These are phyloP conservation scores for Phylloporus rhodoxanthus DNA, from an alignment of 768 basidiomycete species.

Conservation along the genomic window DNA sequence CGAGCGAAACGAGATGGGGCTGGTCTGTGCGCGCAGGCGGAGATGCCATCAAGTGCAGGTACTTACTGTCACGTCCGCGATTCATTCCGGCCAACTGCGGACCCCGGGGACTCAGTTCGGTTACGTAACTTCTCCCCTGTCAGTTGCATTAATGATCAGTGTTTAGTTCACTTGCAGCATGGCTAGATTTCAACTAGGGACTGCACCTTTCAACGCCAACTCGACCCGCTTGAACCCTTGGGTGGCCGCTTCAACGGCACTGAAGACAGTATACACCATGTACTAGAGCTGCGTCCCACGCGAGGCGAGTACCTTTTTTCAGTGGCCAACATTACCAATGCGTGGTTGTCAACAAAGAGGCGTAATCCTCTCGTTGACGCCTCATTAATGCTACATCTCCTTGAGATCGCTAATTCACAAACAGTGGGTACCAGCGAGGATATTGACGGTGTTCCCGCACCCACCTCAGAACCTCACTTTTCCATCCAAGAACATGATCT, in stretches of 20 bases:
- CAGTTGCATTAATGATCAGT: too few species aligned
- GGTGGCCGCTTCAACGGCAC: not conserved
- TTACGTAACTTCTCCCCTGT: too few species aligned
- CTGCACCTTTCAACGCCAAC: too few species aligned
- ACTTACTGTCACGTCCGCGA: not conserved
- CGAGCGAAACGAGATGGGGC: conserved; percentile 67
- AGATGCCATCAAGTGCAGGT: conserved; percentile 18
- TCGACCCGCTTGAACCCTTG: too few species aligned
- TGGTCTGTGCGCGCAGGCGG: conserved; percentile 32
- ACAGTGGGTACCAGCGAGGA: too few species aligned
- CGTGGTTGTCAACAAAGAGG: conserved; percentile 2
- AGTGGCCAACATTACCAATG: not conserved
- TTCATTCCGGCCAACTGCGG: too few species aligned
- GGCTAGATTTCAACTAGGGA: too few species aligned
- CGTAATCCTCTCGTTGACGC: not conserved
- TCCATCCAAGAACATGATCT: conserved; percentile 38
- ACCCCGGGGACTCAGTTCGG: too few species aligned
- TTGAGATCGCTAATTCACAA: too few species aligned
- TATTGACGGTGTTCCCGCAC: not conserved
- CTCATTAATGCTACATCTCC: too few species aligned
- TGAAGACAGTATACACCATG: not conserved
- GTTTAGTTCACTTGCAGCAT: too few species aligned
- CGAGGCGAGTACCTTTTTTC: not conserved
- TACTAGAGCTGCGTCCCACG: not conserved
- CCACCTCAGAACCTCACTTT: conserved; percentile 24